Evolutionary conservation across 2,329 filamentous ascomycete genomes (phyloP), one percentile per base, ranked within the genome.

Genomic region (Fusarium napiforme): DNA sequence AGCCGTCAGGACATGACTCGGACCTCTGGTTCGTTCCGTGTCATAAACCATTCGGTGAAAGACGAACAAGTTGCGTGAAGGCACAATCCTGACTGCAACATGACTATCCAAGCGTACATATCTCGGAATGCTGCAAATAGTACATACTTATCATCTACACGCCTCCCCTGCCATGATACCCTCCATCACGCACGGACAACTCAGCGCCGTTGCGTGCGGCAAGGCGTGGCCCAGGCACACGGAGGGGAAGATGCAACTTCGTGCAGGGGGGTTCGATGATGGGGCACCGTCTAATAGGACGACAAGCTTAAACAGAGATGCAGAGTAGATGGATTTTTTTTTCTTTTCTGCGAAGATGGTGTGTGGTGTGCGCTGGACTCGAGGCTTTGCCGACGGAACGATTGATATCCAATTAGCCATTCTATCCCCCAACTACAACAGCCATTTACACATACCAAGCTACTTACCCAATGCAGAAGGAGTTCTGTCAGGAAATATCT

Each of bases 271-370:
- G 61, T 49, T 77, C 81, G 82, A 82, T 84, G 83, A 84, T 84
- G 82, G 83, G 83, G 83, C 83, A 84, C 72, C 70, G 70, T 81
- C 78, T 80, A 68, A 84, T 83, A 84, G 83, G 83, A 75, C 68
- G 60, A 56, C 56, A 67, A 40, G 40, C 58, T 73, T 60, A 61
- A 65, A 66, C 39, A 70, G 30, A 69, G 60, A 69, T 69, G 66
- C 58, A 68, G 66, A 66, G 55, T 53, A 74, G 64, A 74, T 63
- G 46, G 60, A 47, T 55, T 69, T 62, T 39, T 28, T 42, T 55
- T 68, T 52, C 60, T 28, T 59, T 18, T 37, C 53, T 69, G 30
- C 11, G 32, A 58, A 63, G 69, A 64, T 74, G 73, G 73, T 74
- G 73, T 71, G 70, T 28, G 67, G 63, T 65, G 53, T 69, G 71